Evolutionary conservation across 805 yeast species (phyloP).

Genomic region (Millerozyma acaciae): DNA sequence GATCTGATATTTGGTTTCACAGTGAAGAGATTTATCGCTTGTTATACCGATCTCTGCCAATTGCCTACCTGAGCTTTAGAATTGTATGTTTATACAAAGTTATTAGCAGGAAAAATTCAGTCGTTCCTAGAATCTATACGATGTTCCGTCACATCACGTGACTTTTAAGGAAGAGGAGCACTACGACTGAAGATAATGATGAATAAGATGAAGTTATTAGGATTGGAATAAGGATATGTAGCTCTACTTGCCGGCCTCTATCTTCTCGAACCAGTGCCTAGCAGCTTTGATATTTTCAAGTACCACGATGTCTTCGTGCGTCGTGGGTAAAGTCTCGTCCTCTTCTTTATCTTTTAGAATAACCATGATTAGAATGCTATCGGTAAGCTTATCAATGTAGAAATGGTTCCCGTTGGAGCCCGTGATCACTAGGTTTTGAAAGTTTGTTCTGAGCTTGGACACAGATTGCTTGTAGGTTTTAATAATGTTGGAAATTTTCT

Average conservation of each 20-base stretch:
- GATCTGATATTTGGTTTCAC: too few species aligned
- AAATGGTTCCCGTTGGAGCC: constrained; percentile 48
- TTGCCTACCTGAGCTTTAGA: too few species aligned
- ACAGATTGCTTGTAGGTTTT: constrained; percentile 93
- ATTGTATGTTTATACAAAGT: too few species aligned
- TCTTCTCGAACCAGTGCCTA: constrained; percentile 48
- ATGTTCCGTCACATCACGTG: too few species aligned
- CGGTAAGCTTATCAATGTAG: constrained; percentile 53
- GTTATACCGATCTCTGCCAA: too few species aligned
- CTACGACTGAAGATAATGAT: neutral
- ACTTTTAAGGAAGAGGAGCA: neutral
- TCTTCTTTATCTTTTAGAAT: constrained; percentile 43
- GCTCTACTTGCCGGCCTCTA: constrained; percentile 23
- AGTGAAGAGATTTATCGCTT: too few species aligned
- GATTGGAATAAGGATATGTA: too few species aligned
- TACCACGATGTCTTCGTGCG: constrained; percentile 43
- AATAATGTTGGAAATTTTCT: constrained; percentile 88
- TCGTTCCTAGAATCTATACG: too few species aligned
- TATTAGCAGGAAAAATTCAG: too few species aligned
- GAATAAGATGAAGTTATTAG: too few species aligned
- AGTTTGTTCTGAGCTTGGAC: constrained; percentile 79
- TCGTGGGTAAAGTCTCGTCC: constrained; percentile 16
- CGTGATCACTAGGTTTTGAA: constrained; percentile 68
- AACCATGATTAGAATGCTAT: constrained; percentile 59
- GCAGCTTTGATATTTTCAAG: constrained; percentile 58